Percentiles rank a stretch among this genome's conserved stretches.
phyloP scores from a whole-genome alignment of 208 protist genomes.

The Trypanosoma avium region DNA sequence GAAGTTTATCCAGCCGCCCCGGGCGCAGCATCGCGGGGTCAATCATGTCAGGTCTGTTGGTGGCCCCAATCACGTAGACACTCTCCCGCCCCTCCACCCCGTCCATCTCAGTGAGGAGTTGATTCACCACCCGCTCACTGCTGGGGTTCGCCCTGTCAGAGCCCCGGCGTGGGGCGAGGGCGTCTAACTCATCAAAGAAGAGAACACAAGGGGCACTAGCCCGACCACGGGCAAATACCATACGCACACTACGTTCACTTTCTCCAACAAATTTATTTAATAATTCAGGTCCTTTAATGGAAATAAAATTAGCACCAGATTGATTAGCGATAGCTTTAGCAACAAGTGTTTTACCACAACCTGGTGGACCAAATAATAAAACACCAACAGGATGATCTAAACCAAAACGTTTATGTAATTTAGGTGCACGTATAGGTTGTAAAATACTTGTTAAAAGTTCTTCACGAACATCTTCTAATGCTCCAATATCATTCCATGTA shows the following conservation, averaged over 20 bases:
- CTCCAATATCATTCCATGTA: conserved; percentile 97
- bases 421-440: conserved; percentile 90
- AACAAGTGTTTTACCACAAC: conserved; percentile 97
- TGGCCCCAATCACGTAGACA: conserved; percentile 98
- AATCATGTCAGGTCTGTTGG: conserved; percentile 98
- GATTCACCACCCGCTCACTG: conserved; percentile 98
- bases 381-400: conserved; percentile 93
- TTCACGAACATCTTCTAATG: conserved; percentile 92
- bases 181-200: conserved; percentile 99
- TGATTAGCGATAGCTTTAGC: conserved; percentile 96
- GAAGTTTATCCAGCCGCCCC: conserved; percentile 96
- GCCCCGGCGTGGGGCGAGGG: conserved; percentile 93
- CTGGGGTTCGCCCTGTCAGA: conserved; percentile 86
- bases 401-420: conserved; percentile 90
- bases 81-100: conserved; percentile 95
- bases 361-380: conserved; percentile 98
- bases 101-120: conserved; percentile 99
- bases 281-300: conserved; percentile 98
- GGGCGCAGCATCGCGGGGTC: conserved; percentile 98
- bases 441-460: conserved; percentile 93
- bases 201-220: conserved; percentile 96
- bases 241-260: conserved; percentile 97
- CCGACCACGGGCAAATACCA: conserved; percentile 95
- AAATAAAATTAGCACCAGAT: conserved; percentile 98
- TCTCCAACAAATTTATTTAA: conserved; percentile 99